A percentile compares a stretch with the other conserved stretches of the same genome.
Evolutionary conservation across 345 rosid genomes (phyloP).

Genomic region (Brassica incana): DNA sequence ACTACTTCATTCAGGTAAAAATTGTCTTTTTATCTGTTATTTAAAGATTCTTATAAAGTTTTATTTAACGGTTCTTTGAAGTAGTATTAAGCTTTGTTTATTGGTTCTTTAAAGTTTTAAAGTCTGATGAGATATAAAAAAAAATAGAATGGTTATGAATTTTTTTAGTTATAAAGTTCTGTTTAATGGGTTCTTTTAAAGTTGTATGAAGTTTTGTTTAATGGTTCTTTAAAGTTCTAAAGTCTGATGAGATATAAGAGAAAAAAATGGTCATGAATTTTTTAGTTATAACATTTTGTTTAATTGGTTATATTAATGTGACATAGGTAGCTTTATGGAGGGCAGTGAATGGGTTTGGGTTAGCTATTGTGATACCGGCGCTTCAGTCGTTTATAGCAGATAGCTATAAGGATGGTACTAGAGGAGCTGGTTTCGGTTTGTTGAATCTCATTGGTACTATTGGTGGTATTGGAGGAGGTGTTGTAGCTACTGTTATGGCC

Average conservation of each 20-base stretch:
- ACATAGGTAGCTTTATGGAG: conserved; percentile 85
- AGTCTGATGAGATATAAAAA: too few species aligned
- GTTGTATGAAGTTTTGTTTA: background rate
- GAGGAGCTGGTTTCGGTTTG: conserved; percentile 93
- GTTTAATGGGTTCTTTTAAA: background rate
- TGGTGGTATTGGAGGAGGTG: conserved; percentile 98
- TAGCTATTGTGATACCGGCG: conserved; percentile 97
- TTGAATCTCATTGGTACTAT: conserved; percentile 72
- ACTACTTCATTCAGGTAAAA: conserved; percentile 61
- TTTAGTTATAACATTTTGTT: too few species aligned
- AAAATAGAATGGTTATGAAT: too few species aligned
- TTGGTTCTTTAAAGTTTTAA: too few species aligned
- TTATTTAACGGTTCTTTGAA: background rate
- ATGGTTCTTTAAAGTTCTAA: background rate
- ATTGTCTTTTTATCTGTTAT: background rate
- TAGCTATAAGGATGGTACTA: conserved; percentile 74
- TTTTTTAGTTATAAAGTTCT: too few species aligned
- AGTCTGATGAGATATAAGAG: too few species aligned
- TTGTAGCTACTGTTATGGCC: conserved; percentile 91
- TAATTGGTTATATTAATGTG: background rate
- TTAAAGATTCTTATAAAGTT: background rate
- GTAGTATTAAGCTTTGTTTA: background rate
- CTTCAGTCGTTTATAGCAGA: conserved; percentile 96
- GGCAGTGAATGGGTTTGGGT: conserved; percentile 90
- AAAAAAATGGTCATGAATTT: too few species aligned